Percentiles rank a stretch among this genome's conserved stretches.
Conservation (phyloP, 2,329 filamentous ascomycete species). For the Fusarium praegraminearum region DNA sequence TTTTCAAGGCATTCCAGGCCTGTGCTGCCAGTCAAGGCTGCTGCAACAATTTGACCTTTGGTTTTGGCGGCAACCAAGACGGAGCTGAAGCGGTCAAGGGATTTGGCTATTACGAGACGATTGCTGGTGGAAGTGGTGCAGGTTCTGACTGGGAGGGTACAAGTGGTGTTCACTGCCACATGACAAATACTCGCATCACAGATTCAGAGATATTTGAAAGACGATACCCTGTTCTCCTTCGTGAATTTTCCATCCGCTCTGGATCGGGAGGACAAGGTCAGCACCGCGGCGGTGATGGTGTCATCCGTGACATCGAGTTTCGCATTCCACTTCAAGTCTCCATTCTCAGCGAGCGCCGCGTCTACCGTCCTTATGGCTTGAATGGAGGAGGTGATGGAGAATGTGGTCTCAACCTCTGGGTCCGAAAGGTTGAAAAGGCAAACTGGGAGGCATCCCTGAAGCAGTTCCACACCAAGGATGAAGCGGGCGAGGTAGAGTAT, state of each 20-base stretch:
- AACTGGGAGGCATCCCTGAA: constrained; percentile 61
- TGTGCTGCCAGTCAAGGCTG: constrained; percentile 84
- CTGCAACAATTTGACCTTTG: constrained; percentile 87
- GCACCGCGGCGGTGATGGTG: constrained; percentile 78
- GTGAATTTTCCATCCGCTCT: constrained; percentile 74
- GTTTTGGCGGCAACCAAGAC: constrained; percentile 67
- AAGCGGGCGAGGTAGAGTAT: constrained; percentile 57
- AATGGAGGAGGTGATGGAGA: constrained; percentile 83
- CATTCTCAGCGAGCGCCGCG: constrained; percentile 81
- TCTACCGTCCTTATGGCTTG: constrained; percentile 78
- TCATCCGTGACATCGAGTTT: constrained; percentile 83
- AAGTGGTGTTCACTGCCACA: constrained; percentile 60
- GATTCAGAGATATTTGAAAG: constrained; percentile 60
- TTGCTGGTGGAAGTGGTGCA: constrained; percentile 73
- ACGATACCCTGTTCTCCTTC: constrained; percentile 76
- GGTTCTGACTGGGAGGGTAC: constrained; percentile 65
- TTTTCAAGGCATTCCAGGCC: constrained; percentile 78
- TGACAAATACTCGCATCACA: constrained; percentile 86
- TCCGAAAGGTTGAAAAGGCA: constrained; percentile 74
- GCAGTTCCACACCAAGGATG: constrained; percentile 53
- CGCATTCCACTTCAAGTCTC: constrained; percentile 80
- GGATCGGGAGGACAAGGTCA: constrained; percentile 74
- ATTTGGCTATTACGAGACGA: constrained; percentile 71
- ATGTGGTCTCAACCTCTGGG: constrained; percentile 89
- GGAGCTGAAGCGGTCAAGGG: constrained; percentile 55